Percentiles rank a stretch among this genome's conserved stretches.
Evolutionary conservation across 345 rosid genomes (phyloP).

Genomic region (Odontarrhena argentea): DNA sequence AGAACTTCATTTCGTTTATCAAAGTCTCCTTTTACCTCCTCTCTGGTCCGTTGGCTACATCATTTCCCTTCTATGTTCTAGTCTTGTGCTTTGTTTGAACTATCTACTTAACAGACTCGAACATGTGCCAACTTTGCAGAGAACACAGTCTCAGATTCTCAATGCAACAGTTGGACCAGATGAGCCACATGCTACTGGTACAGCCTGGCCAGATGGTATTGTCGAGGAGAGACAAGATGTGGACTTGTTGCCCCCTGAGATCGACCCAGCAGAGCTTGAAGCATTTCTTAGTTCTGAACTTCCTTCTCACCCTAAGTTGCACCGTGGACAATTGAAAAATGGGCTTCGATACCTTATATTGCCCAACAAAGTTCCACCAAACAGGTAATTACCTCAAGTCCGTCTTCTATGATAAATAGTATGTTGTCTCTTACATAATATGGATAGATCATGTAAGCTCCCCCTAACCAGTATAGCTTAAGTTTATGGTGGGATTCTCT

Average conservation of each 20-base stretch:
- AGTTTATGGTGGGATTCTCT: slow-evolving; percentile 10
- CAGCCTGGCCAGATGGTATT: slow-evolving; percentile 80
- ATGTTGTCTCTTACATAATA: background rate
- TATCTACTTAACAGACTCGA: slow-evolving; percentile 7
- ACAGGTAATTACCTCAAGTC: slow-evolving; percentile 54
- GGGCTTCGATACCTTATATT: slow-evolving; percentile 96
- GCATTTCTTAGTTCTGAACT: slow-evolving; percentile 68
- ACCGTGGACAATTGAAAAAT: slow-evolving; percentile 81
- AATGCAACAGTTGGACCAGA: slow-evolving; percentile 90
- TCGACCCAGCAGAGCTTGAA: slow-evolving; percentile 51
- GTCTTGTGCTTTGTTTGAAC: slow-evolving; percentile 12
- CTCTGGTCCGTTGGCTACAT: slow-evolving; percentile 50
- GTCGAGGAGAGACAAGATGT: slow-evolving; percentile 68
- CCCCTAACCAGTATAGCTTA: background rate
- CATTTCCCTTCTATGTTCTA: background rate
- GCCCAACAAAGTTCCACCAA: slow-evolving; percentile 95
- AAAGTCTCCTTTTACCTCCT: slow-evolving; percentile 37
- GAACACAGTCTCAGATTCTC: slow-evolving; percentile 48
- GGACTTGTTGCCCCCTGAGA: slow-evolving; percentile 56
- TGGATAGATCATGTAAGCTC: slow-evolving; percentile 7
- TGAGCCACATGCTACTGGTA: slow-evolving; percentile 95
- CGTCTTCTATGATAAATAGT: slow-evolving; percentile 5
- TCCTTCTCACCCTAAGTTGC: slow-evolving; percentile 87
- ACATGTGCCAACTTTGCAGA: slow-evolving; percentile 45
- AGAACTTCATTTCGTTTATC: slow-evolving; percentile 58